Evolutionary conservation across 2,329 filamentous ascomycete genomes (phyloP).

Genomic region (Fusarium sp.): DNA sequence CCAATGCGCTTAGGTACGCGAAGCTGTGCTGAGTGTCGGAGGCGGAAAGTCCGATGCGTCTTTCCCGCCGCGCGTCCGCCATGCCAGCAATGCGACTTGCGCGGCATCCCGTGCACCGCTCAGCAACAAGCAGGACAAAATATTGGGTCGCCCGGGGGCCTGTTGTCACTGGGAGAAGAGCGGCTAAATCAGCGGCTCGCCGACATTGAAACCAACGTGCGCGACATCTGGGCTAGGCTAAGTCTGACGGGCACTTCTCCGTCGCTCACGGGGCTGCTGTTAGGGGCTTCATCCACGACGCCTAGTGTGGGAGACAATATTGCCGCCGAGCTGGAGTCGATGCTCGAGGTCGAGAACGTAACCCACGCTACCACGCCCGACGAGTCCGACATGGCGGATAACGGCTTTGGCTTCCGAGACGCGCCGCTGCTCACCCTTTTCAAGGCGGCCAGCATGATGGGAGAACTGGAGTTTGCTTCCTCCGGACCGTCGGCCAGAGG

Average conservation of each 20-base stretch:
- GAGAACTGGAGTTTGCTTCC: neutral
- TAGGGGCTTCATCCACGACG: neutral
- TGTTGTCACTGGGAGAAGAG: too few relatives aligned
- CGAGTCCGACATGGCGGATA: neutral
- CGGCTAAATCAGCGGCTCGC: neutral
- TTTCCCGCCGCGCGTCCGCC: neutral
- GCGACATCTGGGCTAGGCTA: neutral
- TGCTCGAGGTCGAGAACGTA: neutral
- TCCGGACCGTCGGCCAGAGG: neutral
- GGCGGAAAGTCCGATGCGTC: neutral
- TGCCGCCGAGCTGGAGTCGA: neutral
- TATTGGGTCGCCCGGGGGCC: neutral
- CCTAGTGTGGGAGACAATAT: neutral
- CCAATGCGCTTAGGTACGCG: neutral
- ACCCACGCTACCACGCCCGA: neutral
- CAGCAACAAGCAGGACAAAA: neutral
- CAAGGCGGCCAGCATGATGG: neutral
- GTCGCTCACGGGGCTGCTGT: neutral
- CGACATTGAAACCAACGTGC: neutral
- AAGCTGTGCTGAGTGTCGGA: neutral
- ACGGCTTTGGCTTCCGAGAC: neutral
- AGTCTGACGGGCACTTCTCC: neutral
- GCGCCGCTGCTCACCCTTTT: neutral
- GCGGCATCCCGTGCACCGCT: neutral
- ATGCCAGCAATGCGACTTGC: neutral